Evolutionary conservation across 2,329 filamentous ascomycete genomes (phyloP), one percentile per base, ranked within the genome.

Genomic region (Diaporthe batatas): DNA sequence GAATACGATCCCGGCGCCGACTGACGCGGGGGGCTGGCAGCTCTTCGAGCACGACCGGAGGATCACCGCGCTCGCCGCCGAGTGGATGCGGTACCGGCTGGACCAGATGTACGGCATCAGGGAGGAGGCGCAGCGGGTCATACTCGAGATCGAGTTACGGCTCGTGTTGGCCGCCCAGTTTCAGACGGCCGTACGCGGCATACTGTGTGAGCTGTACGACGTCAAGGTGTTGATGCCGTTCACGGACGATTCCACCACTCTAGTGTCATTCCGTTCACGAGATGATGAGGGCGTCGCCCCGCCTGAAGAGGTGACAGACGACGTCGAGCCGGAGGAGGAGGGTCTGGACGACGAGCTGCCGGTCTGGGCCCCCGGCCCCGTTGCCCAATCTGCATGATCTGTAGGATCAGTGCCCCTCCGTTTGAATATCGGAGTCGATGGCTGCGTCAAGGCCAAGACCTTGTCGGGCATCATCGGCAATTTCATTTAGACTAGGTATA

Each of bases 11-110:
- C 73, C 71, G 36, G 34, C 44, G 51, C 58, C 65, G 23, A 23
- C 70, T 21, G 21, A 14, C 42, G 32, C 42, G 23, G 70, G 34
- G 25, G 25, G 59, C n/a, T 74, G 68, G 58, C 58, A 53, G 36
- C 23, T 12, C 21, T 47, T n/a, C 29, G 32, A 59, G 29, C 53
- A 69, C 59, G 34, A 59, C 2, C 47, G 36, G 29, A 36, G 54
- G 36, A 57, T 73, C 36, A 62, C 23, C 49, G 16, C 21, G 18
- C 25, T 67, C 16, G 58, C 70, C 14, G 59, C 58, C n/a, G 32
- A 67, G 25, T 74, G 73, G 73, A 55, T 74, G 34, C 42, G 47
- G 7, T 73, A 74, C 47, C 71, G 73, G 12, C 68, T 74, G 25
- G 51, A 58, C 53, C 70, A 49, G 70, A 70, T 68, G 64, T 53